Base-by-base conservation (phyloP, 208 protist genomes). In the Strigomonas culicis region DNA sequence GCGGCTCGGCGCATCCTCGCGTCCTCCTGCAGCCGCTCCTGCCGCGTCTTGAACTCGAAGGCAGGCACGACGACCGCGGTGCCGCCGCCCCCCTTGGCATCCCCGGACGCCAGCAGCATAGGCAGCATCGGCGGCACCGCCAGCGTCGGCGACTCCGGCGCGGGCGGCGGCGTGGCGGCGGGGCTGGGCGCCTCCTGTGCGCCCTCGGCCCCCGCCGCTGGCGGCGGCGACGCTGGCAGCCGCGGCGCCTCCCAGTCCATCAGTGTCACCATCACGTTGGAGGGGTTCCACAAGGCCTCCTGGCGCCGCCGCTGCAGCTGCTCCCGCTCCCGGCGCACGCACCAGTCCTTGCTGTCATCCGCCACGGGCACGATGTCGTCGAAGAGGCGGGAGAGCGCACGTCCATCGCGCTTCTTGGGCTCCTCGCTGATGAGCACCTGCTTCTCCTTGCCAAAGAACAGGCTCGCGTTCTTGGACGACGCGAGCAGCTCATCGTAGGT, bases 191-290 rank as follows among this genome's bases (percentile, higher is more conserved):
- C 32, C 15, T 8, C 43, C 17, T 30, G 1, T 41, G 22, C n/a
- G 34, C 46, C 7, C 31, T 24, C n/a, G 0, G 2, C 6, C 15
- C 2, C 39, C n/a, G 4, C 51, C 8, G 1, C 36, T 15, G 8
- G n/a, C 46, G 25, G 17, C 50, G 25, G 41, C 32, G 13, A 17
- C 17, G 34, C 24, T 22, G 32, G 32, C 21, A 55, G 49, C 8
- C 58, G 53, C 2, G 75, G 72, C 4, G 77, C 58, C 19, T 77
- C 75, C 88, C 88, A 94, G 46, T 61, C 71, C 75, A 94, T 79
- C 4, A 95, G 72, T 21, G 86, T 95, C 30, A 73, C 62, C 90
- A 95, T 91, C 27, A 95, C 74, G 1, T 83, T 80, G 4, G 77
- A 60, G 31, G 82, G 75, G 39, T 74, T 79, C 84, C 82, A 92